Conservation (phyloP, 305 asterid species). For the Ilex paraguariensis region DNA sequence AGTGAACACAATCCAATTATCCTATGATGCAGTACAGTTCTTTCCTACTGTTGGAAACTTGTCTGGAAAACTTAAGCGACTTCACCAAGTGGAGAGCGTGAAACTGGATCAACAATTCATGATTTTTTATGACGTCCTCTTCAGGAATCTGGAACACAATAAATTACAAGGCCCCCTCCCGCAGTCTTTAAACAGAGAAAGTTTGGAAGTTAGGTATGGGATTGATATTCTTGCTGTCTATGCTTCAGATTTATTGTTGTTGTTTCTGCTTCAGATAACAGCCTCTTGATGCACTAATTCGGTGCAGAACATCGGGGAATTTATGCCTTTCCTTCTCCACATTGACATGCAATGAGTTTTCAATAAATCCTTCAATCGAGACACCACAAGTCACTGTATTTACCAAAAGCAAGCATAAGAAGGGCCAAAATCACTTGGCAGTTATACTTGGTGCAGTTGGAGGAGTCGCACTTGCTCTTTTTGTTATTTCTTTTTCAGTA, state of each 20-base stretch:
- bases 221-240: conserved; percentile 2
- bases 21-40: not conserved
- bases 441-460: conserved; percentile 53
- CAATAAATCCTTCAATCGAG: conserved; percentile 52
- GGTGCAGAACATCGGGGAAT: conserved; percentile 77
- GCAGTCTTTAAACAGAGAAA: conserved; percentile 58
- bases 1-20: conserved; percentile 24
- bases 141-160: conserved; percentile 79
- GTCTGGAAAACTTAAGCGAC: not conserved
- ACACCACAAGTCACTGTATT: conserved; percentile 74
- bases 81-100: not conserved
- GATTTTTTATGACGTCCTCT: conserved; percentile 9
- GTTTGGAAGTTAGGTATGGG: conserved; percentile 65
- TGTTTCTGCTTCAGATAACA: conserved; percentile 6
- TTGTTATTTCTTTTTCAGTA: conserved; percentile 34
- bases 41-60: not conserved
- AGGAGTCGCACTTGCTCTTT: conserved; percentile 50
- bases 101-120: too few species aligned
- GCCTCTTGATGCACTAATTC: conserved; percentile 1
- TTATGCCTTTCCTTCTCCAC: conserved; percentile 71
- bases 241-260: conserved; percentile 1
- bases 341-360: conserved; percentile 45
- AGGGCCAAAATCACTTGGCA: conserved; percentile 42
- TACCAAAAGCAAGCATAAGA: conserved; percentile 44
- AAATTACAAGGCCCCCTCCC: conserved; percentile 89